Evolutionary conservation across 768 basidiomycete genomes (phyloP).

Genomic region (Termitomyces sp.): DNA sequence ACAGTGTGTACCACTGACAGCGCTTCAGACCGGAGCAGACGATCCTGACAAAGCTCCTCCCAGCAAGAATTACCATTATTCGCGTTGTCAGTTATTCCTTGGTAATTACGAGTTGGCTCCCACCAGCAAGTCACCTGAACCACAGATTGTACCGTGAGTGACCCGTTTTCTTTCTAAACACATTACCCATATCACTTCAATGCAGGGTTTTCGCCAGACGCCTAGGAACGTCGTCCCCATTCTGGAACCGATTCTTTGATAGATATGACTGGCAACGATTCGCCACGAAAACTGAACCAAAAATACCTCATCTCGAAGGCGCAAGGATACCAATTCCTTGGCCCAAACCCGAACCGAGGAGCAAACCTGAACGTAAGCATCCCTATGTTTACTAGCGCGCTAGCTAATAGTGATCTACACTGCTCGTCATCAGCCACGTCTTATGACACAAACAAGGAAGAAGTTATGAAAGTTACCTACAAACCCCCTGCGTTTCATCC

Average conservation of each 20-base stretch:
- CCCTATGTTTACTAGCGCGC: background rate
- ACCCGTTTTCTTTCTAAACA: background rate
- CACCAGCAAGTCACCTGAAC: conserved; percentile 28
- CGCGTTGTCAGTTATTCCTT: conserved; percentile 73
- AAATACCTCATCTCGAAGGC: conserved; percentile 36
- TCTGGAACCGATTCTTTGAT: conserved; percentile 48
- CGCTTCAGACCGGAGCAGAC: conserved; percentile 15
- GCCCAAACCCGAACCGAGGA: conserved; percentile 47
- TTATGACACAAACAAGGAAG: conserved; percentile 63
- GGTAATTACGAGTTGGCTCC: conserved; percentile 59
- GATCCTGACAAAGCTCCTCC: conserved; percentile 25
- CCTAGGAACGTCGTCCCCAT: conserved; percentile 52
- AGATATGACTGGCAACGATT: conserved; percentile 72
- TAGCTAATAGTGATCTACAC: background rate
- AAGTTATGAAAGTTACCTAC: conserved; percentile 68
- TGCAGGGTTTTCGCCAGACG: conserved; percentile 75
- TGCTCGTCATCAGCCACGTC: conserved; percentile 32
- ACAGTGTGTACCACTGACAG: background rate
- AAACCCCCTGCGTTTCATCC: conserved; percentile 48
- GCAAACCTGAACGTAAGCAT: conserved; percentile 38
- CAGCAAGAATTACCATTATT: conserved; percentile 63
- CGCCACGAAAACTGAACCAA: conserved; percentile 59
- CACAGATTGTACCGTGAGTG: conserved; percentile 41
- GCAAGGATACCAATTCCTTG: conserved; percentile 56
- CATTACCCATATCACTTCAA: background rate